Base-by-base conservation (phyloP, 176 grass and related monocot species). In the Carex kokanica region DNA sequence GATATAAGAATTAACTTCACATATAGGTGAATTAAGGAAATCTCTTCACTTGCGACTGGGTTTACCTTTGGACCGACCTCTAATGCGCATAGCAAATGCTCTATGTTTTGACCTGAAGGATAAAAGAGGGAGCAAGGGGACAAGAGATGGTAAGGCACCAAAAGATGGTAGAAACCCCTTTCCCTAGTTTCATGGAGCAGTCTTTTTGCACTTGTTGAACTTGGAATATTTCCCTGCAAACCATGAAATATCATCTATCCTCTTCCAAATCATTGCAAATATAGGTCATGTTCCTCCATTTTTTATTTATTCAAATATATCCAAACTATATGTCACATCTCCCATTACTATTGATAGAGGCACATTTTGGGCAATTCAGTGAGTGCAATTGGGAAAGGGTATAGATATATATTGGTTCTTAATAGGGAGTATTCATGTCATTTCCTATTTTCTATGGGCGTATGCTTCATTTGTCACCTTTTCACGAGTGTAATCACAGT, bases 1-100 rank as follows among this genome's bases (percentile, higher is more conserved):
- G 38, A 82, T 53, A 3, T 32, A 12, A 59, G 6, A n/a, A 18
- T 78, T 52, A 82, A 67, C 47, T 55, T 77, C 24, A 77, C 56
- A 54, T 89, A 57, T 65, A 94, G 95, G 85, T 88, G 78, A 86
- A 85, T 82, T 95, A 73, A 91, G 95, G 86, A 98, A 88, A 93
- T 85, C 88, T 86, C 86, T 98, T 78, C 95, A 98, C 65, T 86
- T 88, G 24, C 86, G 91, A 89, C 82, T 98, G 21, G 90, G 89
- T 13, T 90, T 98, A 68, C 91, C 95, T 13, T 91, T 98, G 73
- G 95, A 98, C 34, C 91, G 91, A 57, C 95, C 92, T 86, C 85
- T 98, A 60, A 81, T 98, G 64, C 87, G 92, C 18, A 90, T 90
- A 82, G 86, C 91, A 80, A 95, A 95, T 90, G 84, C 95, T 54